Evolutionary conservation across 768 basidiomycete species (phyloP).

Genomic region (Lentinula edodes): DNA sequence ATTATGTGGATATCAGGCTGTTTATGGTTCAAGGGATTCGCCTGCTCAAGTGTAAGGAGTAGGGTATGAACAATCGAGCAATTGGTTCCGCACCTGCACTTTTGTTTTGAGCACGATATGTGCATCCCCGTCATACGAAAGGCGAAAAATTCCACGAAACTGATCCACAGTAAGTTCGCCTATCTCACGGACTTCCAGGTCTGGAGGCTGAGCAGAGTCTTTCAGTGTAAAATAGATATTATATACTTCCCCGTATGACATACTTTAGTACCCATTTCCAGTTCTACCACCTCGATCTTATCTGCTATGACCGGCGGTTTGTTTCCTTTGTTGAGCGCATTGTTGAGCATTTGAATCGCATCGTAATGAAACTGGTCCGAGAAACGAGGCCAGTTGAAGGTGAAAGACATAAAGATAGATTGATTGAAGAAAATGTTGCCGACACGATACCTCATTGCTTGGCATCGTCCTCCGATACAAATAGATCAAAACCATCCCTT

Average conservation of each 20-base stretch:
- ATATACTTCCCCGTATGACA: conserved; percentile 10
- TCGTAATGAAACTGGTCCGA: conserved; percentile 95
- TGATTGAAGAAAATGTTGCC: neutral
- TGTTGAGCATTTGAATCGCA: conserved; percentile 95
- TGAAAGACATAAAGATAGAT: conserved; percentile 62
- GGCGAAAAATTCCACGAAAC: conserved; percentile 93
- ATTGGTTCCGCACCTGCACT: conserved; percentile 63
- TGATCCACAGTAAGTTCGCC: conserved; percentile 94
- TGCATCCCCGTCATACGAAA: conserved; percentile 94
- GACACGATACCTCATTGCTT: neutral
- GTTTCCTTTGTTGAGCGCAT: conserved; percentile 94
- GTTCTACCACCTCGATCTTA: conserved; percentile 93
- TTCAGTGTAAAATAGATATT: neutral
- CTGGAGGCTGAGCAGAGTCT: conserved; percentile 69
- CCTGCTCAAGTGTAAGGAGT: conserved; percentile 37
- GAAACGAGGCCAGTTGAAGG: conserved; percentile 96
- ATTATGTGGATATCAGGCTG: conserved; percentile 87
- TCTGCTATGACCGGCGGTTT: conserved; percentile 98
- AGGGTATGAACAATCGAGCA: conserved; percentile 1
- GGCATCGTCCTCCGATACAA: neutral
- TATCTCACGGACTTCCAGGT: conserved; percentile 94
- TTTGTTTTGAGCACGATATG: conserved; percentile 84
- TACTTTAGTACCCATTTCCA: conserved; percentile 99
- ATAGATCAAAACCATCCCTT: neutral
- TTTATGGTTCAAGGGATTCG: conserved; percentile 92